Conservation (phyloP, 176 grass and related monocot genomes). For the Secale cereale region DNA sequence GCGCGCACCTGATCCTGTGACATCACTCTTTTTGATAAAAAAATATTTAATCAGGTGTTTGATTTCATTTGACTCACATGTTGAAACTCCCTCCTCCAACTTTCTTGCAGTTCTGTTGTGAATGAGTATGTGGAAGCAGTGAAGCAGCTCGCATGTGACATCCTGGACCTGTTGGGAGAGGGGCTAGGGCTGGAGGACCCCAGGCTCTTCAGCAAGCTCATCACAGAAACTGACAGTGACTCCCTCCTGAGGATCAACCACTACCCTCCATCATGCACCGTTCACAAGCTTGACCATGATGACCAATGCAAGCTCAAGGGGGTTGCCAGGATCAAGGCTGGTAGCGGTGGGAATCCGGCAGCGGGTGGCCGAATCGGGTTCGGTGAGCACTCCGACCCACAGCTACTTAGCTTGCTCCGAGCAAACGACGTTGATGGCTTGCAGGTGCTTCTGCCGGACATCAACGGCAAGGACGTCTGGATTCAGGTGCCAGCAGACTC, state of each 20-base stretch:
- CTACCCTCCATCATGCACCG: conserved; percentile 56
- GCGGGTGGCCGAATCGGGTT: conserved; percentile 57
- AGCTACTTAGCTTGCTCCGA: conserved; percentile 83
- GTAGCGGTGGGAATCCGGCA: not conserved
- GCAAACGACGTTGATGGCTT: conserved; percentile 81
- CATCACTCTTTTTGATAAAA: conserved; percentile 28
- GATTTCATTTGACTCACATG: conserved; percentile 27
- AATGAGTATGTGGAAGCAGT: conserved; percentile 79
- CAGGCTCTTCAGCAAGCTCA: conserved; percentile 56
- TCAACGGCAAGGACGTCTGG: conserved; percentile 30
- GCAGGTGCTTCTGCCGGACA: conserved; percentile 46
- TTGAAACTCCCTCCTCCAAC: conserved; percentile 21
- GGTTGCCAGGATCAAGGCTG: conserved; percentile 15
- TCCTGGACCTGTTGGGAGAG: conserved; percentile 81
- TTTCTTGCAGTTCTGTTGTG: conserved; percentile 62
- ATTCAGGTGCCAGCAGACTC: conserved; percentile 74
- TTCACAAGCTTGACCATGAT: conserved; percentile 48
- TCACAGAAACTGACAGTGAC: conserved; percentile 72
- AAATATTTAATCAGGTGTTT: not conserved
- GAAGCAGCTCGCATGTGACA: conserved; percentile 82
- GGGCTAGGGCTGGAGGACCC: conserved; percentile 69
- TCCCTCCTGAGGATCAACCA: conserved; percentile 92
- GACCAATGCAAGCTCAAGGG: conserved; percentile 40
- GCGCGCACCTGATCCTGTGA: not conserved
- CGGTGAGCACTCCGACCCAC: conserved; percentile 92